phyloP scores from a whole-genome alignment of 2,329 filamentous ascomycete genomes.

The Parafenestella ontariensis region DNA sequence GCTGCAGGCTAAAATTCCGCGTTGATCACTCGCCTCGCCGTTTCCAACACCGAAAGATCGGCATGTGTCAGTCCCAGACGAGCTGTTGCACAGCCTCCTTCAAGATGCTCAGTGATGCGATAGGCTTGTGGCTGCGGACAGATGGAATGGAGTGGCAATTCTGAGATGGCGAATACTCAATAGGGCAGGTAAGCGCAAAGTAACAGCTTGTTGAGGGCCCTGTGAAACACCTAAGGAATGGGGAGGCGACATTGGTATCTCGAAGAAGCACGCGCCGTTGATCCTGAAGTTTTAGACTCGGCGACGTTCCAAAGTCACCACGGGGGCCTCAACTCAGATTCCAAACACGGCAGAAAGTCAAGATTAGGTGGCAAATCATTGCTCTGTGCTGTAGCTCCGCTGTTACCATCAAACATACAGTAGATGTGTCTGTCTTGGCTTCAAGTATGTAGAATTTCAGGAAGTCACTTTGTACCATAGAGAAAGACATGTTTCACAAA shows the following conservation, averaged over 20 bases:
- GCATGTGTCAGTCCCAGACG: slow-evolving; percentile 9
- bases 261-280: too few relatives aligned
- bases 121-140: slow-evolving; percentile 2
- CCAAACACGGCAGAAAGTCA: too few relatives aligned
- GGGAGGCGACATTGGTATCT: background rate
- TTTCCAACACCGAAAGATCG: slow-evolving; percentile 19
- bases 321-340: too few relatives aligned
- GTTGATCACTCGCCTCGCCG: slow-evolving; percentile 15
- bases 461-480: background rate
- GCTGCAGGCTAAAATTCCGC: slow-evolving; percentile 11
- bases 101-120: slow-evolving; percentile 4
- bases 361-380: too few relatives aligned
- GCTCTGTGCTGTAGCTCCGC: background rate
- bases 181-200: background rate
- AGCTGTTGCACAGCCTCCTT: slow-evolving; percentile 4
- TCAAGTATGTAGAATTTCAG: background rate
- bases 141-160: slow-evolving; percentile 8
- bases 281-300: too few relatives aligned
- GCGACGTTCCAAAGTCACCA: too few relatives aligned
- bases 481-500: slow-evolving; percentile 15
- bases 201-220: background rate
- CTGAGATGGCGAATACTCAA: background rate
- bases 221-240: background rate
- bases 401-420: background rate
- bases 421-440: background rate